A percentile compares a stretch with the other conserved stretches of the same genome.
Evolutionary conservation across 192 early-diverging fungal species (phyloP).

Genomic region (Coemansia sp.): DNA sequence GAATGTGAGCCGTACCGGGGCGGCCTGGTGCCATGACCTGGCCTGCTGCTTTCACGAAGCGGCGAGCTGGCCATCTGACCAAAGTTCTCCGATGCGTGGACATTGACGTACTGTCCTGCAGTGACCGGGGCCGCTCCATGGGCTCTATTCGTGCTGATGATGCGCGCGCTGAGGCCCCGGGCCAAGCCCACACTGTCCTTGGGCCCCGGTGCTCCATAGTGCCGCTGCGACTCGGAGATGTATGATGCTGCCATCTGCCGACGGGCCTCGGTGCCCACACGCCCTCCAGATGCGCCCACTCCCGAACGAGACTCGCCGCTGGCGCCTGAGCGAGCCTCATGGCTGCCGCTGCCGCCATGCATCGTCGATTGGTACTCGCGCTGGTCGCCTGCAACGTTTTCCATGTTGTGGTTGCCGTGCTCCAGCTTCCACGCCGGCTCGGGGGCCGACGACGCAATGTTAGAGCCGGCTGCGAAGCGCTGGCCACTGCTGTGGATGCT

Average conservation of each 20-base stretch:
- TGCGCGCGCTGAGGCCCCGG: neutral
- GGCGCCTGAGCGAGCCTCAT: too few species aligned
- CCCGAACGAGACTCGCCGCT: too few species aligned
- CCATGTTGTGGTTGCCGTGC: too few species aligned
- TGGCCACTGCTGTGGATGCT: neutral
- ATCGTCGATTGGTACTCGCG: neutral
- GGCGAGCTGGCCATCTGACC: too few species aligned
- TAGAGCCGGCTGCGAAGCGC: neutral
- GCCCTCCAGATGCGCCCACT: too few species aligned
- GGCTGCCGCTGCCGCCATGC: neutral
- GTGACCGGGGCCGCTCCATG: conserved; percentile 3
- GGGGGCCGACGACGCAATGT: conserved; percentile 37
- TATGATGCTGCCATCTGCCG: conserved; percentile 15
- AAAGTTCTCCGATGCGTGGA: conserved; percentile 1
- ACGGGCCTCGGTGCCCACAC: neutral
- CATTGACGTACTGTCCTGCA: conserved; percentile 9
- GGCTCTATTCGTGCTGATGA: neutral
- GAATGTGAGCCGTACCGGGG: neutral
- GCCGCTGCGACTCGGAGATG: conserved; percentile 9
- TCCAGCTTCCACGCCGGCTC: conserved; percentile 22
- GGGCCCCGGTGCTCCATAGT: neutral
- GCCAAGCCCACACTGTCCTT: neutral
- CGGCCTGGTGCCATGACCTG: neutral
- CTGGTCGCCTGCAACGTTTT: neutral
- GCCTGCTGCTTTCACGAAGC: neutral